A percentile compares a stretch with the other conserved stretches of the same genome.
These are phyloP conservation scores for Chaetomiaceae sp. DNA, from an alignment of 2,329 filamentous ascomycete genomes.

Conservation along the genomic window DNA sequence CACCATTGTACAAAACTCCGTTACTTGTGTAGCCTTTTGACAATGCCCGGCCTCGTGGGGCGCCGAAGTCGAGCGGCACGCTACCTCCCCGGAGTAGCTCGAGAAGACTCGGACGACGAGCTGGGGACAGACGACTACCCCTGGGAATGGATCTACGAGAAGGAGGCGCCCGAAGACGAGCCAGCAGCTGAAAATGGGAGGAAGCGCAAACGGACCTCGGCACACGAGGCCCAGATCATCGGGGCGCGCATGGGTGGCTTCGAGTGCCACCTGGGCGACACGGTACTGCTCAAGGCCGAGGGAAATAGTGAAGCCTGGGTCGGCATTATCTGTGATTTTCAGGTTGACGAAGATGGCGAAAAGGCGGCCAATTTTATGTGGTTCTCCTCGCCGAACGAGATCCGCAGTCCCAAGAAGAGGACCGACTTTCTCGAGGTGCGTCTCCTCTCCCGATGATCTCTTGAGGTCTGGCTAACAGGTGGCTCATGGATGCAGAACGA, in stretches of 20 bases:
- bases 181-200: slow-evolving; percentile 6
- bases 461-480: background rate
- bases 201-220: slow-evolving; percentile 34
- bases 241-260: slow-evolving; percentile 81
- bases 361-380: slow-evolving; percentile 90
- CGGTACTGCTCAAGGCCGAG: slow-evolving; percentile 81
- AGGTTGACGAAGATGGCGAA: slow-evolving; percentile 66
- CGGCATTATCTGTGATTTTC: slow-evolving; percentile 79
- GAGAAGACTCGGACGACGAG: slow-evolving; percentile 87
- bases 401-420: slow-evolving; percentile 75
- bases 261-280: slow-evolving; percentile 75
- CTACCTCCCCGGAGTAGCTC: slow-evolving; percentile 51
- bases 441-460: background rate
- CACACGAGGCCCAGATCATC: slow-evolving; percentile 54
- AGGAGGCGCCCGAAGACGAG: slow-evolving; percentile 15
- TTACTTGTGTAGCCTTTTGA: too few species aligned
- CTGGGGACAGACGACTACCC: slow-evolving; percentile 66
- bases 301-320: slow-evolving; percentile 87
- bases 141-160: slow-evolving; percentile 76
- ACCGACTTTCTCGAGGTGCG: slow-evolving; percentile 68
- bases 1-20: too few species aligned
- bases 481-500: slow-evolving; percentile 61
- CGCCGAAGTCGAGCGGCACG: slow-evolving; percentile 8
- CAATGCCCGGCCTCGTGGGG: slow-evolving; percentile 17
- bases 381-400: slow-evolving; percentile 90